These are phyloP conservation scores for Kentomonas sorsogonicus DNA, from an alignment of 208 protist genomes.

Conservation along the genomic window DNA sequence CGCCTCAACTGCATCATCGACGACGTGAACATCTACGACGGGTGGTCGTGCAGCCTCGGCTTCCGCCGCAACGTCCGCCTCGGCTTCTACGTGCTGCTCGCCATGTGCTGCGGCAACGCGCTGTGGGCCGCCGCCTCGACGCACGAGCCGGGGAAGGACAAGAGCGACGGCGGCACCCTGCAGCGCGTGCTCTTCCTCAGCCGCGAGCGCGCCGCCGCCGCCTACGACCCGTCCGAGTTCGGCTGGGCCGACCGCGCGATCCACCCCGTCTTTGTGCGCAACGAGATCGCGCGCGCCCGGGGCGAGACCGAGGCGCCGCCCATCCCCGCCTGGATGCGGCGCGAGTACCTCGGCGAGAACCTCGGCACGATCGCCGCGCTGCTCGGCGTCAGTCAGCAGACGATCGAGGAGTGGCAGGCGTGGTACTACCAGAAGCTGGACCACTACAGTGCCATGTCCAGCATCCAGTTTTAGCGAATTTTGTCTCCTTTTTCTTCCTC, in stretches of 20 bases:
- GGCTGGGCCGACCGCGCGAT: slow-evolving; percentile 69
- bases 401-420: slow-evolving; percentile 26
- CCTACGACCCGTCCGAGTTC: slow-evolving; percentile 36
- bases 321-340: slow-evolving; percentile 83
- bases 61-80: slow-evolving; percentile 68
- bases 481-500: neutral
- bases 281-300: slow-evolving; percentile 31
- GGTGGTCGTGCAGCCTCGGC: slow-evolving; percentile 62
- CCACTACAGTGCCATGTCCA: slow-evolving; percentile 86
- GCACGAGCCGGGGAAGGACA: slow-evolving; percentile 62
- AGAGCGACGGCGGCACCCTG: slow-evolving; percentile 31
- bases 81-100: slow-evolving; percentile 55
- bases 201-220: slow-evolving; percentile 17
- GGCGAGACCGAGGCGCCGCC: slow-evolving; percentile 32
- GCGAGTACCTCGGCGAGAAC: slow-evolving; percentile 82
- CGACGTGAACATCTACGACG: slow-evolving; percentile 84
- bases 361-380: slow-evolving; percentile 41
- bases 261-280: slow-evolving; percentile 70
- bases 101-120: slow-evolving; percentile 72
- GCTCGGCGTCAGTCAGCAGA: slow-evolving; percentile 40
- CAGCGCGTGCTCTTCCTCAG: slow-evolving; percentile 56
- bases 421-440: slow-evolving; percentile 64
- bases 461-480: slow-evolving; percentile 25
- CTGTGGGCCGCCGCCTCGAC: slow-evolving; percentile 69
- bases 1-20: slow-evolving; percentile 71